Evolutionary conservation across 495 filamentous ascomycete species (phyloP).

Genomic region (Glarea lozoyensis): DNA sequence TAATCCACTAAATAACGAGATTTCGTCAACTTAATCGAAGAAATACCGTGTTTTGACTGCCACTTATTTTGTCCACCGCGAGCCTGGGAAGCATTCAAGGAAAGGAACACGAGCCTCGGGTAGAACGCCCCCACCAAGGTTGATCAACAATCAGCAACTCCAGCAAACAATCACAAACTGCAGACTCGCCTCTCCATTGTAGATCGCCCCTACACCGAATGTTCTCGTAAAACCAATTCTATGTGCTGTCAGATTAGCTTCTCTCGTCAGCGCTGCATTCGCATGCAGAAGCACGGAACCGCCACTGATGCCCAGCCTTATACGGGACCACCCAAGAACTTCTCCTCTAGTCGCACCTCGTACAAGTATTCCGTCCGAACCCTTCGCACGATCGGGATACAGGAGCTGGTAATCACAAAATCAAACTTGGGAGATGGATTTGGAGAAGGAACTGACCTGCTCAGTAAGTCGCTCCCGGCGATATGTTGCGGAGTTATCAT

Average conservation of each 20-base stretch:
- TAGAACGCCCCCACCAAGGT: no score
- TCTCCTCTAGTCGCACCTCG: not conserved
- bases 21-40: no score
- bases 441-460: constrained; percentile 87
- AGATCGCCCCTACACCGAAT: not conserved
- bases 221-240: not conserved
- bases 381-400: not conserved
- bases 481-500: no score
- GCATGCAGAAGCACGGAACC: not conserved
- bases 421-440: constrained; percentile 38
- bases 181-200: not conserved
- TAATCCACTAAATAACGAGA: no score
- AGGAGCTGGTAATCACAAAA: constrained; percentile 6
- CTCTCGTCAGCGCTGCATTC: constrained; percentile 14
- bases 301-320: not conserved
- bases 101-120: no score
- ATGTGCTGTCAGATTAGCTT: no score
- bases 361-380: not conserved
- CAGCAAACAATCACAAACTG: not conserved
- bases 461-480: no score
- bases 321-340: no score
- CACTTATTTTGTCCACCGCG: no score
- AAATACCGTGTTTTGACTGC: no score
- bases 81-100: no score
- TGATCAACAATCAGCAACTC: no score